Conservation (phyloP, 345 rosid genomes). For the Mallotus nudiflorus region DNA sequence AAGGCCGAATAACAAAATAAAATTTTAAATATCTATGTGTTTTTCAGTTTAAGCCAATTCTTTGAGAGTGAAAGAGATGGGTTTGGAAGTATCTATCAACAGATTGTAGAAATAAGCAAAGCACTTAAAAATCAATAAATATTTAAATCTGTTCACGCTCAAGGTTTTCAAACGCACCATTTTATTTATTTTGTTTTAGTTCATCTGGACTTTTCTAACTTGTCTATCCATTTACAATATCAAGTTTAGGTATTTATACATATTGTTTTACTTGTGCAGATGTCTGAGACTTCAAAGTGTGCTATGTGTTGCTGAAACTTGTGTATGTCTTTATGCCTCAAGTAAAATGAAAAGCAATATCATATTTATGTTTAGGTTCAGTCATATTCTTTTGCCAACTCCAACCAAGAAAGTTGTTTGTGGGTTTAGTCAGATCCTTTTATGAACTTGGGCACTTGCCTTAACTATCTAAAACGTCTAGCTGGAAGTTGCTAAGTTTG, state of each 20-base stretch:
- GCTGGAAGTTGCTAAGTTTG: background rate
- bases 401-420: too few species aligned
- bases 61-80: too few species aligned
- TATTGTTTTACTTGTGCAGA: slow-evolving; percentile 46
- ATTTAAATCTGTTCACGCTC: too few species aligned
- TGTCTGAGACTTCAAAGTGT: slow-evolving; percentile 79
- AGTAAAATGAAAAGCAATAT: slow-evolving; percentile 14
- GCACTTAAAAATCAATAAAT: too few species aligned
- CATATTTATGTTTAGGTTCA: too few species aligned
- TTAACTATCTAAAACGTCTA: background rate
- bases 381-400: too few species aligned
- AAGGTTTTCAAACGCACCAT: too few species aligned
- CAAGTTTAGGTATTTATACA: background rate
- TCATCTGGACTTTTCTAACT: background rate
- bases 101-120: too few species aligned
- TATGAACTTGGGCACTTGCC: background rate
- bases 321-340: slow-evolving; percentile 51
- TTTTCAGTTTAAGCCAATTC: too few species aligned
- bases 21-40: too few species aligned
- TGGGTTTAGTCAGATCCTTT: too few species aligned
- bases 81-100: too few species aligned
- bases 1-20: background rate
- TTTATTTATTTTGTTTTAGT: background rate
- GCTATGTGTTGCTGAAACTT: slow-evolving; percentile 64
- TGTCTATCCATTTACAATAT: background rate